These are phyloP conservation scores for Claviceps spartinae DNA, from an alignment of 2,329 filamentous ascomycete species.

Conservation along the genomic window DNA sequence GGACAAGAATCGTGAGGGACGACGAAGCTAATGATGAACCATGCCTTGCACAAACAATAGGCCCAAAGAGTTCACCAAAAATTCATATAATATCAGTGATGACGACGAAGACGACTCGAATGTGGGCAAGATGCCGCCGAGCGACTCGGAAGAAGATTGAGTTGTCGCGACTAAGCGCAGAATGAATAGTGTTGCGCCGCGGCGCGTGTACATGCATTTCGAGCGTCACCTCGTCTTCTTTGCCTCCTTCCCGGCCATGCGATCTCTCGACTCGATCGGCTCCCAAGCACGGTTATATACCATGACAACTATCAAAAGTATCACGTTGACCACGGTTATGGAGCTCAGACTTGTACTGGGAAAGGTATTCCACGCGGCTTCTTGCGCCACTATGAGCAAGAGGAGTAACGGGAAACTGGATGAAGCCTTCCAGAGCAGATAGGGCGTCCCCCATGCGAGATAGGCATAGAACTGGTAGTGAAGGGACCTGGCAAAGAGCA, in stretches of 20 bases:
- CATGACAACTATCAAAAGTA: slow-evolving; percentile 52
- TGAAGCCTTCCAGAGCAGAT: slow-evolving; percentile 68
- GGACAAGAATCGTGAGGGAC: too few species aligned
- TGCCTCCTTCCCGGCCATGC: slow-evolving; percentile 13
- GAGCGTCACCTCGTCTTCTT: slow-evolving; percentile 12
- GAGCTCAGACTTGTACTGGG: slow-evolving; percentile 55
- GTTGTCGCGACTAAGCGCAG: background rate
- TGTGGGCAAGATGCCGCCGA: slow-evolving; percentile 74
- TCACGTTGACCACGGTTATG: slow-evolving; percentile 50
- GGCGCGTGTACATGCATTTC: background rate
- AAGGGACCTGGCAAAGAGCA: slow-evolving; percentile 75
- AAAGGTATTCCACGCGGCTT: slow-evolving; percentile 90
- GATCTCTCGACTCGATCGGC: background rate
- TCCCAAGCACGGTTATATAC: slow-evolving; percentile 43
- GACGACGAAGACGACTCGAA: slow-evolving; percentile 68
- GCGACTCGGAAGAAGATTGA: slow-evolving; percentile 59
- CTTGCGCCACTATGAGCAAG: slow-evolving; percentile 61
- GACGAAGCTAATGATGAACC: background rate
- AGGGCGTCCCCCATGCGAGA: slow-evolving; percentile 78
- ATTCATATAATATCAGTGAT: slow-evolving; percentile 45
- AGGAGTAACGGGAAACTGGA: slow-evolving; percentile 55
- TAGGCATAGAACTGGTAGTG: slow-evolving; percentile 96
- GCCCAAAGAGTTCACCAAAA: slow-evolving; percentile 67
- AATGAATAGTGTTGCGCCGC: too few species aligned
- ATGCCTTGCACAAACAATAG: slow-evolving; percentile 26